Conservation (phyloP, 257 asterid genomes). For the Rauvolfia tetraphylla region DNA sequence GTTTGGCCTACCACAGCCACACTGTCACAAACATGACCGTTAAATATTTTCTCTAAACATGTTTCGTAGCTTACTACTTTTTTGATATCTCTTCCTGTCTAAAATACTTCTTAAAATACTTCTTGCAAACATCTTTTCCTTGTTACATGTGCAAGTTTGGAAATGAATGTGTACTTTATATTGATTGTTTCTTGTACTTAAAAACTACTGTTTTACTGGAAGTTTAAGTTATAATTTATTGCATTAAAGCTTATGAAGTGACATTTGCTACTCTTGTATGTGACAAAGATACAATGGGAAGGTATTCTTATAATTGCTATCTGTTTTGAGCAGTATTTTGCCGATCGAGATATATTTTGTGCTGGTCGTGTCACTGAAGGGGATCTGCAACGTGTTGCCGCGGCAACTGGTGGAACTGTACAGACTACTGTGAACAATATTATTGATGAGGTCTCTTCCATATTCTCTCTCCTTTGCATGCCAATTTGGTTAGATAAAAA, state of each 20-base stretch:
- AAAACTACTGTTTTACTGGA: neutral
- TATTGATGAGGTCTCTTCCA: conserved; percentile 67
- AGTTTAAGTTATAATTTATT: neutral
- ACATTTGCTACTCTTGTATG: neutral
- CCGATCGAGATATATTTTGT: conserved; percentile 90
- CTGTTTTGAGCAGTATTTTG: conserved; percentile 61
- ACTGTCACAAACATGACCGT: neutral
- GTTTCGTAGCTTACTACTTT: neutral
- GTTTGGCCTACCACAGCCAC: neutral
- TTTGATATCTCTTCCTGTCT: neutral
- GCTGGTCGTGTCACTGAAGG: conserved; percentile 96
- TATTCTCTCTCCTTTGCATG: neutral
- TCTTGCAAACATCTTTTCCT: neutral
- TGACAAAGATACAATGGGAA: neutral
- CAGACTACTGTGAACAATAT: conserved; percentile 90
- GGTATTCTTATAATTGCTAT: neutral
- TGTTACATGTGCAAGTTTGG: neutral
- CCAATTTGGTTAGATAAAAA: conserved; percentile 4
- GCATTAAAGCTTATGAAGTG: neutral
- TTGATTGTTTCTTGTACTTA: neutral
- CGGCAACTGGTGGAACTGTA: conserved; percentile 83
- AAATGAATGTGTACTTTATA: neutral
- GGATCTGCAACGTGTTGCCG: conserved; percentile 83
- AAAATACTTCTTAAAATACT: neutral
- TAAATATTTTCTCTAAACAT: neutral